Conservation (phyloP, 2,329 filamentous ascomycete species). For the Rachicladosporium sp. region DNA sequence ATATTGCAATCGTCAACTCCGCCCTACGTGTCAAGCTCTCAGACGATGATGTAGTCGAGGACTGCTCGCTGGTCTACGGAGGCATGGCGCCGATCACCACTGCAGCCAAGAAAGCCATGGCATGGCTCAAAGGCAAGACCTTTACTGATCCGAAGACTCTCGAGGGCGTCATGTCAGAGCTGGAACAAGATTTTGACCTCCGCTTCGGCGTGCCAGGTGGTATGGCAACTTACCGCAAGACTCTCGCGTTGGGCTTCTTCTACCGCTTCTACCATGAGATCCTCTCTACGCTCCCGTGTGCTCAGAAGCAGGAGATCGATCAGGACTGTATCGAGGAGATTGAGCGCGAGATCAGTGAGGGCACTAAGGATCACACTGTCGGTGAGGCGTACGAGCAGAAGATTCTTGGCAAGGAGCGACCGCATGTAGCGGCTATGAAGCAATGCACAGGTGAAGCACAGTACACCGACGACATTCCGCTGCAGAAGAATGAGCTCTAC, state of each 20-base stretch:
- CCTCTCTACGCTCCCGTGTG: constrained; percentile 43
- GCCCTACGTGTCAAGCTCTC: constrained; percentile 65
- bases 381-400: constrained; percentile 69
- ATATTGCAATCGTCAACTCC: constrained; percentile 93
- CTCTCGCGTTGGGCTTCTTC: constrained; percentile 84
- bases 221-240: constrained; percentile 93
- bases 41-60: constrained; percentile 56
- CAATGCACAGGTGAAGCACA: constrained; percentile 89
- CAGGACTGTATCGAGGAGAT: constrained; percentile 70
- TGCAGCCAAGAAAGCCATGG: constrained; percentile 66
- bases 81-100: constrained; percentile 91
- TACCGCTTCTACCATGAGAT: constrained; percentile 94
- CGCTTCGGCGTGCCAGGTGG: constrained; percentile 85
- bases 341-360: constrained; percentile 69
- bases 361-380: constrained; percentile 63
- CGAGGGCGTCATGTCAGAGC: constrained; percentile 76
- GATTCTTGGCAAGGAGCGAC: constrained; percentile 72
- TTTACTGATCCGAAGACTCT: constrained; percentile 72
- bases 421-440: constrained; percentile 82
- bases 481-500: constrained; percentile 75
- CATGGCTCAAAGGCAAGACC: constrained; percentile 62
- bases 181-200: constrained; percentile 84
- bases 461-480: constrained; percentile 90
- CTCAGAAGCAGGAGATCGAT: constrained; percentile 46
- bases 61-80: constrained; percentile 75